Evolutionary conservation across 208 protist species (phyloP).

Genomic region (Leishmania aethiopica): DNA sequence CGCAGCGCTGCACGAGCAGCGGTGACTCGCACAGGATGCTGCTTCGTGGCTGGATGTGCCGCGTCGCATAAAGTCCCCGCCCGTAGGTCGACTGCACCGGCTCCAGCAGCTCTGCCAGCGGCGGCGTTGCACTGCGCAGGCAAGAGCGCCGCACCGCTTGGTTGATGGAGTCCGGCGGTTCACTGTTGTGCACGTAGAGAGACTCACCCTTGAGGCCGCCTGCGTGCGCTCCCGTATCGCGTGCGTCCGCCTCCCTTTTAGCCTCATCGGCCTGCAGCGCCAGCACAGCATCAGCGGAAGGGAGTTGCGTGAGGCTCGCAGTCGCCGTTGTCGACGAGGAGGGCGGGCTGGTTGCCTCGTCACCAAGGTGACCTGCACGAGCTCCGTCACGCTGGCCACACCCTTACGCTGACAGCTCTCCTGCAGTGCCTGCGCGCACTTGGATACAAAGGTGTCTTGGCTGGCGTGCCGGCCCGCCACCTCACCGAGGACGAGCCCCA

Average conservation of each 20-base stretch:
- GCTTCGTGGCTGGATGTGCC: constrained; percentile 41
- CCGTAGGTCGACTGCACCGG: constrained; percentile 62
- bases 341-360: not conserved
- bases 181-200: constrained; percentile 18
- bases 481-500: constrained; percentile 69
- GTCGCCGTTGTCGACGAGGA: not conserved
- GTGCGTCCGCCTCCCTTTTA: not conserved
- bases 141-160: constrained; percentile 22
- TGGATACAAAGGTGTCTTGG: constrained; percentile 53
- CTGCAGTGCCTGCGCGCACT: constrained; percentile 57
- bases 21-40: constrained; percentile 64
- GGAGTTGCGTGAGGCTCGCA: not conserved
- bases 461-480: constrained; percentile 42
- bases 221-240: not conserved
- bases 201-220: constrained; percentile 25
- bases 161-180: constrained; percentile 3
- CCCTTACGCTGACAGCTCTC: constrained; percentile 48
- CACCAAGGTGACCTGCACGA: constrained; percentile 10
- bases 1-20: constrained; percentile 59
- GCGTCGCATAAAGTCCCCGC: constrained; percentile 70
- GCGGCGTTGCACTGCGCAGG: constrained; percentile 24
- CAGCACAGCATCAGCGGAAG: constrained; percentile 22
- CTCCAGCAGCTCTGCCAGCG: constrained; percentile 61
- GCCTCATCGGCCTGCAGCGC: constrained; percentile 14
- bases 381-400: constrained; percentile 12